Percentiles rank a stretch among this genome's conserved stretches.
These are phyloP conservation scores for Paraphoma chrysanthemicola DNA, from an alignment of 2,329 filamentous ascomycete genomes.

Conservation along the genomic window DNA sequence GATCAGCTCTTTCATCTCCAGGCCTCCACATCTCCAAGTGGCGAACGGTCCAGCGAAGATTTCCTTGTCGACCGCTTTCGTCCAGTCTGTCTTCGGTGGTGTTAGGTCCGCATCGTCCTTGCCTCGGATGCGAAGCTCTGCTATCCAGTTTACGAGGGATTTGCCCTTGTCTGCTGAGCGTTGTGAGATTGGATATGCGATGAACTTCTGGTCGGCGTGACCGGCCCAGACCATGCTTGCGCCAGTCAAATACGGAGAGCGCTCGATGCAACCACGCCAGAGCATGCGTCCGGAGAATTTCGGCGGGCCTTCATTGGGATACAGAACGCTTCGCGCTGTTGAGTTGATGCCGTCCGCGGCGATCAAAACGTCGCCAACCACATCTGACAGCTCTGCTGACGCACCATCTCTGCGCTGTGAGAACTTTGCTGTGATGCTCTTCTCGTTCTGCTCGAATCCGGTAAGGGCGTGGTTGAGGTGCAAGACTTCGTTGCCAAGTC, in stretches of 20 bases:
- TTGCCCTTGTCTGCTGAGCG: conserved; percentile 45
- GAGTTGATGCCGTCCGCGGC: conserved; percentile 57
- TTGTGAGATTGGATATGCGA: conserved; percentile 55
- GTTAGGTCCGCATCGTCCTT: conserved; percentile 53
- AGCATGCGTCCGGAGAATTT: conserved; percentile 56
- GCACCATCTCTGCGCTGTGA: conserved; percentile 33
- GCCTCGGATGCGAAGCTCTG: conserved; percentile 52
- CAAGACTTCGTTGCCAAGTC: conserved; percentile 49
- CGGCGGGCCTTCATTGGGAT: conserved; percentile 54
- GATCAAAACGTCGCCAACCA: conserved; percentile 47
- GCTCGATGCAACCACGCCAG: conserved; percentile 54
- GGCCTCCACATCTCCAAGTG: conserved; percentile 52
- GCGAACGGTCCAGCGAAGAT: conserved; percentile 51
- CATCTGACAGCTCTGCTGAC: conserved; percentile 36
- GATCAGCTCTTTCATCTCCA: conserved; percentile 53
- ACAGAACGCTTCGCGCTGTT: conserved; percentile 49
- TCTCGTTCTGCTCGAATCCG: conserved; percentile 45
- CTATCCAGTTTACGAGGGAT: conserved; percentile 57
- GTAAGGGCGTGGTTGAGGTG: conserved; percentile 50
- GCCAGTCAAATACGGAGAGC: conserved; percentile 51
- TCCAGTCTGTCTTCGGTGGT: conserved; percentile 55
- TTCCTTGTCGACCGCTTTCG: conserved; percentile 50
- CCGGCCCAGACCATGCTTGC: conserved; percentile 56
- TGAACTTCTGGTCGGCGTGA: conserved; percentile 57
- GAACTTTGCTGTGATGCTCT: conserved; percentile 49